Evolutionary conservation across 2,329 filamentous ascomycete genomes (phyloP), one percentile per base, ranked within the genome.

Genomic region (Mariannaea sp.): DNA sequence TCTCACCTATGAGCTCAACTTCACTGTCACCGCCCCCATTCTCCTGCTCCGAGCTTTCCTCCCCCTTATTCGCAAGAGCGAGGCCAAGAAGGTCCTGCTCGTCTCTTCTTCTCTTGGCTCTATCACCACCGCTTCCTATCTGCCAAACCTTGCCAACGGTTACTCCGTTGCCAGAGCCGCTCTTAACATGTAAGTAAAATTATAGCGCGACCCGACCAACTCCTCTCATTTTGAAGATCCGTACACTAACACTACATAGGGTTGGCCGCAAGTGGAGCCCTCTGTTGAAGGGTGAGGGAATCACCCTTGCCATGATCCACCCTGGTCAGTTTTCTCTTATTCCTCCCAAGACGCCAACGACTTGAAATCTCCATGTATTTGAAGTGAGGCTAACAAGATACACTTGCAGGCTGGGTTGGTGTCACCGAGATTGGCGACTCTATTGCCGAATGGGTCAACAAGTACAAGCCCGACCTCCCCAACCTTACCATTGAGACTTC

Each of bases 261-360:
- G 39, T 64, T 12, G 44, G 59, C 7, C 53, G 63, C 4, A 65
- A 65, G 51, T 65, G 61, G 61, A 56, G 59, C 33, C 44, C 54
- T 10, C 36, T 44, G 7, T 45, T 65, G 26, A 65, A 64, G 50
- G 19, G 17, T n/a, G 59, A 64, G 8, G 58, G 57, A 1, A 60
- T 64, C 20, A 57, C 58, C n/a, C 57, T 46, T 19, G 50, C 55
- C 22, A 27, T 63, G 16, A 36, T 63, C 26, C 58, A 65, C 39
- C 62, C 62, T 30, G 62, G 60, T 63, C 56, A 14, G 57, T 44
- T 17, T 7, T 5, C 12, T 10, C 22, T 19, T 24, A 12, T n/a
- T n/a, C 7, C 5, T 20, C 12, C 20, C 20, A 2, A 7, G 14
- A 5, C 19, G 14, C 20, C 12, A 40, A 22, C n/a, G 13, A 10